Evolutionary conservation across 352 stramenopile species (phyloP), one percentile per base, ranked within the genome.

Genomic region (Globisporangium uncinulatum): DNA sequence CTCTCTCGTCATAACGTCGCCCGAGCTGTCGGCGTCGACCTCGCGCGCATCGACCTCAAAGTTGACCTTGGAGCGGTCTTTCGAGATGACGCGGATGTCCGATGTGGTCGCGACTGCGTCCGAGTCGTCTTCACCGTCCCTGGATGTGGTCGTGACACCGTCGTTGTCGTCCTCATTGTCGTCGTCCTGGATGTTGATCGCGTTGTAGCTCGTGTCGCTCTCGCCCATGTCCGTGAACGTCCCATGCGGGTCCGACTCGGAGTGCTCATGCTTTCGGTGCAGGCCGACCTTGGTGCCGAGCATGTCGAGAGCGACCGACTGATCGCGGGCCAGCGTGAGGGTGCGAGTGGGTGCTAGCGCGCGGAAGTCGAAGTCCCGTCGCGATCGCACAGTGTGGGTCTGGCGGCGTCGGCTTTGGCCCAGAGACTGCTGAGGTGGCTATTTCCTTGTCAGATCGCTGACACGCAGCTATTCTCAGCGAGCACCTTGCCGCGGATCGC

Each of bases 171-270:
- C 11, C 10, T 6, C 29, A 7, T 37, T 29, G 20, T 20, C 58
- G 24, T 51, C 53, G 29, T 60, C 52, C 29, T 32, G 31, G 34
- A 65, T 57, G 37, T 46, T 45, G 37, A 65, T 65, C 8, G 59
- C 59, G 24, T 61, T 65, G 53, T 65, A 65, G 59, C 9, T 56
- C 11, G 53, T 56, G 43, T 65, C 45, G 32, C 59, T 6, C 34
- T 65, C 59, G n/a, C 59, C 59, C 43, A 65, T 61, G 45, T 60
- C 58, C 11, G 43, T 60, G 46, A 56, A 39, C 17, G 44, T 21
- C 31, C 11, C 48, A 19, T 60, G 53, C 11, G 31, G 10, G 17
- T 48, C 21, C 21, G 21, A 29, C 15, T 54, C 45, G 36, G 19
- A 37, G 37, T 49, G 48, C 24, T 44, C 21, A 21, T 62, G 39